Base-by-base conservation (phyloP, 352 stramenopile species). In the Nothophytophthora sp. region DNA sequence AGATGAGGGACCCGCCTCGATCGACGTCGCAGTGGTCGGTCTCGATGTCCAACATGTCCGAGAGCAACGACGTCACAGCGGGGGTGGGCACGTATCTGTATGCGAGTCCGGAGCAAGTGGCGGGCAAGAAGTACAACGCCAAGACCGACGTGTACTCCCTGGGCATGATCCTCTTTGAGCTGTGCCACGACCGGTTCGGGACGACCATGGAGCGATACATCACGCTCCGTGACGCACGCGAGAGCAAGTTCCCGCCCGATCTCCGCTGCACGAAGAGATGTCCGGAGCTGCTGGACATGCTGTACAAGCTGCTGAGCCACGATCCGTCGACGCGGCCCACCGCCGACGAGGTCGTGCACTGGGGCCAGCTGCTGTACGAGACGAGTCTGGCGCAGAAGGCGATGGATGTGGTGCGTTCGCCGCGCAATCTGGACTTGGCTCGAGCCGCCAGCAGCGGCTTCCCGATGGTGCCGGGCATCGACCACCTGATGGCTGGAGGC, bases 121-220 rank as follows among this genome's bases (percentile, higher is more conserved):
- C 83, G 20, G 85, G 83, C 35, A 91, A 91, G 50, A 86, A 90
- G 46, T 98, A 98, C 64, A 88, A 95, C 52, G 74, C 88, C 27
- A 96, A 96, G 66, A 96, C 86, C 6, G 89, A 97, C 39, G 78
- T 97, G 25, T 97, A 94, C 53, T 95, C 87, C 19, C 71, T 96
- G 23, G 89, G 89, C 33, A 95, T 97, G 82, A 95, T 97, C 34
- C 70, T 97, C 6, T 97, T 96, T 33, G 89, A 97, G 68, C 68
- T 97, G 39, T 94, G 83, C 30, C 85, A 95, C 51, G 81, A 90
- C 20, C 69, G 77, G n/a, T 97, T 97, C 59, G 69, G 63, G 23
- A 97, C 89, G 19, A 89, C 81, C 20, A 96, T 96, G 86, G 89
- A 97, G 70, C 81, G 87, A 12, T 94, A 90, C 47, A 73, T 95